Base-by-base conservation (phyloP, 495 filamentous ascomycete species). In the Opeltia flavorubescens region DNA sequence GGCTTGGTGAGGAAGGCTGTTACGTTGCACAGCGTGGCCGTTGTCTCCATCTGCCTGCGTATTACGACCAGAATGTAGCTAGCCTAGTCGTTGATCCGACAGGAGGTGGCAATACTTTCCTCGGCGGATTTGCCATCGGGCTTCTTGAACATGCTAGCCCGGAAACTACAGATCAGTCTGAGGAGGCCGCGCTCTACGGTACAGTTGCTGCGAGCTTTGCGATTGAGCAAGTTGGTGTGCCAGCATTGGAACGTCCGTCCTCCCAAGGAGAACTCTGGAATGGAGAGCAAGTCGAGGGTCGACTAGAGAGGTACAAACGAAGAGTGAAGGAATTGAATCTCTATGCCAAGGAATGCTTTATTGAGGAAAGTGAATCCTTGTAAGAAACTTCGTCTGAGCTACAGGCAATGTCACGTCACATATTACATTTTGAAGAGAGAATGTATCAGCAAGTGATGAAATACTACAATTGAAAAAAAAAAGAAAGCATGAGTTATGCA, bases 101-200 rank as follows among this genome's bases (percentile, higher is more conserved):
- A 0, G 91, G 91, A n/a, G 91, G 89, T 18, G 91, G 91, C 0
- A 98, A 98, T 60, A 80, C 82, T 0, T 98, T 95, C 56, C 69
- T 96, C 0, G 91, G 91, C 6, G 91, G 75, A 8, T 58, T 43
- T 33, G 53, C 50, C 35, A 30, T 49, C 15, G 50, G 49, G 15
- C 21, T 58, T 7, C 29, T 44, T 13, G 28, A 34, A 6, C 20
- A 38, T 18, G 18, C n/a, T 31, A 23, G 42, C n/a, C 7, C 33
- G 5, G 36, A 27, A 3, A 39, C 23, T 17, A 21, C 35, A 17
- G 44, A 25, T 8, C 9, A 9, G 9, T 35, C 44, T 13, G 49
- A 53, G 49, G 42, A 23, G 8, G 53, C 87, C 4, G 78, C 84
- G 9, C 71, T 77, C 0, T 83, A 78, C 73, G 91, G 81, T 4